phyloP scores from a whole-genome alignment of 805 yeast species.

The Wickerhamomyces hampshirensis region DNA sequence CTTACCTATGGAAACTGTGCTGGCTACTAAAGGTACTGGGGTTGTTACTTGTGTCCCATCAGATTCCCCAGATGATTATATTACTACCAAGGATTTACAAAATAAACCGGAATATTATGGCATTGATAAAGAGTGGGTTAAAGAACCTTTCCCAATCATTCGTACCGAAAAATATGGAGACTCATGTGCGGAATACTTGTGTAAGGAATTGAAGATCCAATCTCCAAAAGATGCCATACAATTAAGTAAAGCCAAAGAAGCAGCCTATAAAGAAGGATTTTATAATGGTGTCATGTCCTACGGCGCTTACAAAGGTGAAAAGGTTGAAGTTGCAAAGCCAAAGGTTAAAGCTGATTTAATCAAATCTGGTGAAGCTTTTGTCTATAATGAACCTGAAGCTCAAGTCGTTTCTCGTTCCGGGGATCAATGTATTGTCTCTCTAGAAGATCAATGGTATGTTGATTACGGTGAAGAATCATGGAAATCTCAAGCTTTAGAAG shows the following conservation, averaged over 20 bases:
- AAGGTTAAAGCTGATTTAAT: slow-evolving; percentile 80
- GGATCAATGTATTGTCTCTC: slow-evolving; percentile 92
- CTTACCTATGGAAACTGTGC: slow-evolving; percentile 95
- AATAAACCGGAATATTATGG: slow-evolving; percentile 89
- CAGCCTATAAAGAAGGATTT: slow-evolving; percentile 94
- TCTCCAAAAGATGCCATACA: slow-evolving; percentile 89
- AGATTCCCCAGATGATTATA: slow-evolving; percentile 97
- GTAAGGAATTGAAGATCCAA: slow-evolving; percentile 83
- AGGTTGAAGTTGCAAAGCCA: slow-evolving; percentile 87
- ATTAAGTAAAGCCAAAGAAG: slow-evolving; percentile 88
- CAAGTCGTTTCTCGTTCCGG: slow-evolving; percentile 91
- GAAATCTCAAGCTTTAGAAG: slow-evolving; percentile 77
- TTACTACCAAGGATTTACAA: slow-evolving; percentile 77
- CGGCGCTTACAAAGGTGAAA: slow-evolving; percentile 84
- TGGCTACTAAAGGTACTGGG: slow-evolving; percentile 96
- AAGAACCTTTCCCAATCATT: slow-evolving; percentile 70
- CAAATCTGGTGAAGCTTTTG: slow-evolving; percentile 74
- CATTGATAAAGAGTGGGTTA: slow-evolving; percentile 83
- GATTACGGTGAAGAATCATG: slow-evolving; percentile 95
- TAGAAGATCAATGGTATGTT: slow-evolving; percentile 97
- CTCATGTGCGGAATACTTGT: slow-evolving; percentile 76
- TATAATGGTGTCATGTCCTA: slow-evolving; percentile 79
- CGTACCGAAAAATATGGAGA: slow-evolving; percentile 85
- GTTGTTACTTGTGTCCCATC: slow-evolving; percentile 98
- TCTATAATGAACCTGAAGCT: slow-evolving; percentile 92